Evolutionary conservation across 371 early-diverging fungal species (phyloP), one percentile per base, ranked within the genome.

Genomic region (Apophysomyces trapeziformis): DNA sequence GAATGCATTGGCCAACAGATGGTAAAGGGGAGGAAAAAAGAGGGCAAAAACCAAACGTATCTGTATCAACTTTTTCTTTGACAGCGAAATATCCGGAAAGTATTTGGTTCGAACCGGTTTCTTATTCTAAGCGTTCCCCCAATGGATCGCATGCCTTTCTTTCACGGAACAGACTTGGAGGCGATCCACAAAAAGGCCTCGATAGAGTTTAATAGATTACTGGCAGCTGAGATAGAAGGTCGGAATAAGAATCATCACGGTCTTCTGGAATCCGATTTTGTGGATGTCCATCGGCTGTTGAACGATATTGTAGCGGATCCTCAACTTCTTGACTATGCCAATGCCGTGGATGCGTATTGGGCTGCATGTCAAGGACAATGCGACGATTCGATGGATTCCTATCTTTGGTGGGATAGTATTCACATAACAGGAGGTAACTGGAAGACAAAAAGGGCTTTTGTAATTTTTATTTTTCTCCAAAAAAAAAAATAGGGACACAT

Each of bases 341-440:
- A 82, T 56, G 78, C 71, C 0, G 16, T 57, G 2, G 66, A 74
- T 61, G 37, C 78, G 2, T 82, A 76, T 62, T 82, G 83, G 83
- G 78, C 78, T 14, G 60, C 39, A 6, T 82, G 83, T 57, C 76
- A 77, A 58, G 83, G 83, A 0, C 68, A 64, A 58, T 82, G 83
- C 57, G 58, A 50, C 5, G 78, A 79, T 57, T 64, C 69, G 8
- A 47, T 75, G 1, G 70, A 82, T 38, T 62, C 64, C 2, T 82
- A 78, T 63, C 66, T 82, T 8, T 82, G 83, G 83, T 82, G 83
- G 83, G 83, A 82, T 60, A 71, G 69, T 38, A 64, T 66, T 6
- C 80, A 82, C 64, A 58, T 79, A 66, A 78, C 83, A 64, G 83
- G 83, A 58, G 80, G 78, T 70, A 26, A 26, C 32, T 26, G 32